Evolutionary conservation across 2,329 filamentous ascomycete species (phyloP).

Genomic region (Coniella lustricola): DNA sequence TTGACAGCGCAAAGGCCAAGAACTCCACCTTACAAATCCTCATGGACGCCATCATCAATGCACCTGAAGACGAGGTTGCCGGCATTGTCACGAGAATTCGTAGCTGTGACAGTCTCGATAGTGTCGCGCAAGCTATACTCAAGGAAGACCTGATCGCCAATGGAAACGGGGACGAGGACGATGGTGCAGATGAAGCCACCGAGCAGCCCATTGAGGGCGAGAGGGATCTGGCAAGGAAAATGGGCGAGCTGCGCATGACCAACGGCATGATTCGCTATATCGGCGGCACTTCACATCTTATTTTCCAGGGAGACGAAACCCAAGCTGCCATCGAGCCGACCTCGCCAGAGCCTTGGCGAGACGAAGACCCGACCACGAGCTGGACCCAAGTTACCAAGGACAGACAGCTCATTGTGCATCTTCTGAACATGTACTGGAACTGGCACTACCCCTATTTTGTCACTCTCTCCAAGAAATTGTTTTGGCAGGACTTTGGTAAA

Average conservation of each 20-base stretch:
- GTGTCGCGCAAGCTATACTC: conserved; percentile 46
- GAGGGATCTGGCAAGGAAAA: conserved; percentile 79
- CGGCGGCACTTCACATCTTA: conserved; percentile 87
- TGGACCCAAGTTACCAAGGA: conserved; percentile 87
- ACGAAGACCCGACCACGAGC: conserved; percentile 66
- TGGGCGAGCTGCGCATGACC: conserved; percentile 83
- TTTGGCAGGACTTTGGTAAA: conserved; percentile 75
- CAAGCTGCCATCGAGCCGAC: conserved; percentile 35
- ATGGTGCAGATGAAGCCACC: conserved; percentile 33
- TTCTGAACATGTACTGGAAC: conserved; percentile 96
- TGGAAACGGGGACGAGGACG: conserved; percentile 32
- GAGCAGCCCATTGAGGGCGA: conserved; percentile 51
- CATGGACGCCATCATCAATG: conserved; percentile 87
- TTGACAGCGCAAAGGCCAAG: conserved; percentile 78
- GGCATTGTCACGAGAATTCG: conserved; percentile 80
- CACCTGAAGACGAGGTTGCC: conserved; percentile 77
- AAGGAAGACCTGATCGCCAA: conserved; percentile 33
- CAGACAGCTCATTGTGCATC: conserved; percentile 69
- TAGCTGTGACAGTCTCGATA: conserved; percentile 65
- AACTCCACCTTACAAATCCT: conserved; percentile 87
- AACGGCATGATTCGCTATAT: conserved; percentile 87
- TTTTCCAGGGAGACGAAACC: conserved; percentile 59
- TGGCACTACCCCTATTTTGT: conserved; percentile 98
- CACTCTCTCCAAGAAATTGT: conserved; percentile 76
- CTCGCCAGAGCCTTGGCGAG: conserved; percentile 38